Evolutionary conservation across 192 early-diverging fungal species (phyloP).

Genomic region (Umbelopsis sp.): DNA sequence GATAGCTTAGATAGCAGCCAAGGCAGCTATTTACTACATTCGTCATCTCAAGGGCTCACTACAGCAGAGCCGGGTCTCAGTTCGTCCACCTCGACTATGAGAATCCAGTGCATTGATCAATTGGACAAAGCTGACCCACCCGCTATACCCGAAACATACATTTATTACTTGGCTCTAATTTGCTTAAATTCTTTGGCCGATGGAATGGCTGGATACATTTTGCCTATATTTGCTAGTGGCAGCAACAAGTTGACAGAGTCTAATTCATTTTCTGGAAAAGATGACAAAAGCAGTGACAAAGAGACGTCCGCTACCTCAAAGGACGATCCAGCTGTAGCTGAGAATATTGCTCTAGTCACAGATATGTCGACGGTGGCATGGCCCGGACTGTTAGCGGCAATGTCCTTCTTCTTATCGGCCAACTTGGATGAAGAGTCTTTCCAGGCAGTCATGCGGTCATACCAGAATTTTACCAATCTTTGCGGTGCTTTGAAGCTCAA

Average conservation of each 20-base stretch:
- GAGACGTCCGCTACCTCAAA: conserved; percentile 31
- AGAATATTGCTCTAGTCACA: conserved; percentile 62
- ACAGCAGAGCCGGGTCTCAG: conserved; percentile 47
- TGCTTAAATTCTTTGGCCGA: conserved; percentile 74
- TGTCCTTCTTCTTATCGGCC: conserved; percentile 74
- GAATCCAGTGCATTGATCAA: conserved; percentile 83
- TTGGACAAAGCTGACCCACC: conserved; percentile 95
- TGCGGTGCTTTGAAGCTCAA: conserved; percentile 79
- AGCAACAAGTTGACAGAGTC: conserved; percentile 14
- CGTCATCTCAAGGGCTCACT: conserved; percentile 13
- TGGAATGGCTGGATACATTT: conserved; percentile 63
- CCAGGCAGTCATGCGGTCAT: conserved; percentile 65
- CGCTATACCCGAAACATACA: conserved; percentile 83
- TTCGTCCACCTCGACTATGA: conserved; percentile 57
- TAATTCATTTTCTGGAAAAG: conserved; percentile 19
- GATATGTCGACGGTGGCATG: conserved; percentile 83
- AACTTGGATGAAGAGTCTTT: conserved; percentile 88
- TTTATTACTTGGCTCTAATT: conserved; percentile 77
- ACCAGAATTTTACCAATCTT: conserved; percentile 75
- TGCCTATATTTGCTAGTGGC: conserved; percentile 60
- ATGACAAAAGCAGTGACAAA: neutral
- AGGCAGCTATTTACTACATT: conserved; percentile 4
- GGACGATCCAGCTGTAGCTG: conserved; percentile 26
- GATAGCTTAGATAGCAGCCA: conserved; percentile 41
- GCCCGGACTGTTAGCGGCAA: conserved; percentile 75